Evolutionary conservation across 2,329 filamentous ascomycete genomes (phyloP), one percentile per base, ranked within the genome.

Genomic region (Microdochium paspali): DNA sequence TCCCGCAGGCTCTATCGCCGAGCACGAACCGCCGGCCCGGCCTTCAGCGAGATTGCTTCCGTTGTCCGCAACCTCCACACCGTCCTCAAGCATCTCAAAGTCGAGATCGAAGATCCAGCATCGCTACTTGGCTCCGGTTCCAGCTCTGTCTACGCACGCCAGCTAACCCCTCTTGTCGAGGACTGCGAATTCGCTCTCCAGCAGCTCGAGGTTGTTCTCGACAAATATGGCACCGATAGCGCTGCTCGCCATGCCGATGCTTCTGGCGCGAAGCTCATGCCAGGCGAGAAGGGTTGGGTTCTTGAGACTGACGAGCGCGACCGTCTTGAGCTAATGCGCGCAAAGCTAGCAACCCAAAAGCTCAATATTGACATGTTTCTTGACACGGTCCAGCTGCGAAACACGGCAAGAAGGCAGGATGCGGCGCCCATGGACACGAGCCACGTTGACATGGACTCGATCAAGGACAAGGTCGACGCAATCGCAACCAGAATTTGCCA

Each of bases 381-480:
- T 18, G 73, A 82, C 54, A 74, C 73, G 0, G 68, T 82, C 18
- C 77, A 81, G 57, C 57, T 79, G 40, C 69, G 74, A 48, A 70
- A 72, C 48, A 67, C 69, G 0, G 63, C 65, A 18, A 72, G 68
- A 51, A 20, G 35, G 12, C 35, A 21, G 4, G 57, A 66, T 54
- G 52, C 63, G 49, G 55, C 56, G 53, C 54, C 51, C 51, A 58
- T 66, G 44, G 61, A 67, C 31, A 60, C 63, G n/a, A 64, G 66
- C 43, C 66, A 60, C 40, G 60, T 65, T 18, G 64, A 69, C 23
- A 62, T 80, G 28, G 74, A 82, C 48, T 58, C 60, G 7, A 80
- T 83, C 56, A 76, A 80, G 59, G 73, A 79, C 57, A 79, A 81
- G 55, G 74, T 83, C 26, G 79, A 84, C 54, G 62, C 62, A 25